Percentiles rank a stretch among this genome's conserved stretches.
Conservation (phyloP, 2,329 filamentous ascomycete species). For the Ophiostoma quercus region DNA sequence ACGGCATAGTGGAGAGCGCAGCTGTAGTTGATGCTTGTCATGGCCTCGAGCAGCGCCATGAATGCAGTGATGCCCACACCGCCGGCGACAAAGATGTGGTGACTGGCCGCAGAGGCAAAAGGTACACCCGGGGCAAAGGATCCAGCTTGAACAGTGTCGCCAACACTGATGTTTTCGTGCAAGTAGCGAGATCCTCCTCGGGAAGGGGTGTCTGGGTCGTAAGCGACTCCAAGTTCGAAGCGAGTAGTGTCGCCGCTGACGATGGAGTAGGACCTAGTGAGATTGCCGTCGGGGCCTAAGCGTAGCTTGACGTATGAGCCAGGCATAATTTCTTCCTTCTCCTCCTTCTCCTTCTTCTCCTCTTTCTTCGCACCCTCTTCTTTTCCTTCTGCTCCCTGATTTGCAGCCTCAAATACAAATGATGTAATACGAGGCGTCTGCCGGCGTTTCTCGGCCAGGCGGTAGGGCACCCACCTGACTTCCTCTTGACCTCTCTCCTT, state of each 20-base stretch:
- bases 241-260: neutral
- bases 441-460: neutral
- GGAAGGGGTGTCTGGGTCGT: neutral
- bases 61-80: conserved; percentile 65
- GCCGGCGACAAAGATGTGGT: conserved; percentile 59
- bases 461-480: neutral
- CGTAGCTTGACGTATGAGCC: conserved; percentile 1
- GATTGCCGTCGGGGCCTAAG: neutral
- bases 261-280: neutral
- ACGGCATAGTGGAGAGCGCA: conserved; percentile 57
- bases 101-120: conserved; percentile 43
- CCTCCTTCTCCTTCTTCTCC: neutral
- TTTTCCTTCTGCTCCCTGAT: neutral
- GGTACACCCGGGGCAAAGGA: conserved; percentile 48
- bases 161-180: neutral
- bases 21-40: conserved; percentile 44
- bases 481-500: neutral
- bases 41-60: conserved; percentile 43
- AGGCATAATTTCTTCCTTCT: neutral
- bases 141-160: conserved; percentile 30
- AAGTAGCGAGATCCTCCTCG: neutral
- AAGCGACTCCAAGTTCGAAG: neutral
- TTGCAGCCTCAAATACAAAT: neutral
- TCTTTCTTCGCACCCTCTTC: neutral
- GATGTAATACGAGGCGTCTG: neutral